These are phyloP conservation scores for Penicillium digitatum DNA, from an alignment of 2,329 filamentous ascomycete genomes.

Conservation along the genomic window DNA sequence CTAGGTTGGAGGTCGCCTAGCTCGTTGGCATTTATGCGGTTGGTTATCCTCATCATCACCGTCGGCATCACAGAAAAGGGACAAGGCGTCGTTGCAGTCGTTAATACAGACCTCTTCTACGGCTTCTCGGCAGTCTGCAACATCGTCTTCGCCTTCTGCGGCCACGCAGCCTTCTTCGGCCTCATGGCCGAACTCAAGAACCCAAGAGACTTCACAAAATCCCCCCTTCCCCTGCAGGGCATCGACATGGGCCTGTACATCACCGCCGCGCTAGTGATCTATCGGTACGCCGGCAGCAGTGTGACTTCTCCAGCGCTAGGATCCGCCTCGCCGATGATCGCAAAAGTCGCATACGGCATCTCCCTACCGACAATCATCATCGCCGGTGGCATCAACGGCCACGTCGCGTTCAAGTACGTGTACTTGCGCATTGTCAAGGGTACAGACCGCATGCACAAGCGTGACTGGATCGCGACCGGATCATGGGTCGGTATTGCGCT, in stretches of 20 bases:
- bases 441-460: conserved; percentile 53
- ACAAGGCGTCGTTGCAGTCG: conserved; percentile 35
- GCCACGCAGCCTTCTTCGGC: conserved; percentile 65
- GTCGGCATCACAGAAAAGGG: conserved; percentile 53
- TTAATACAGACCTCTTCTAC: conserved; percentile 48
- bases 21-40: no score
- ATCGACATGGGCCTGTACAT: conserved; percentile 61
- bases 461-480: conserved; percentile 49
- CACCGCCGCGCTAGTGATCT: conserved; percentile 63
- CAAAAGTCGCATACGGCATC: conserved; percentile 64
- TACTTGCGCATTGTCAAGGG: conserved; percentile 61
- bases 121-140: conserved; percentile 62
- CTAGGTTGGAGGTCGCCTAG: no score
- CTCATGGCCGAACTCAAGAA: conserved; percentile 63
- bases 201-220: conserved; percentile 59
- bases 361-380: conserved; percentile 68
- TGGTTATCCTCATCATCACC: conserved; percentile 63
- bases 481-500: conserved; percentile 59
- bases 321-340: conserved; percentile 54
- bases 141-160: conserved; percentile 68
- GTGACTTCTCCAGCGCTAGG: conserved; percentile 65
- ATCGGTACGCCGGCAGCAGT: conserved; percentile 59
- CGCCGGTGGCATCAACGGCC: conserved; percentile 66
- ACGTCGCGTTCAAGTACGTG: conserved; percentile 63
- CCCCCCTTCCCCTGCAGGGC: conserved; percentile 59